Conservation (phyloP, 169 alveolate genomes). For the Cryptosporidium andersoni region DNA sequence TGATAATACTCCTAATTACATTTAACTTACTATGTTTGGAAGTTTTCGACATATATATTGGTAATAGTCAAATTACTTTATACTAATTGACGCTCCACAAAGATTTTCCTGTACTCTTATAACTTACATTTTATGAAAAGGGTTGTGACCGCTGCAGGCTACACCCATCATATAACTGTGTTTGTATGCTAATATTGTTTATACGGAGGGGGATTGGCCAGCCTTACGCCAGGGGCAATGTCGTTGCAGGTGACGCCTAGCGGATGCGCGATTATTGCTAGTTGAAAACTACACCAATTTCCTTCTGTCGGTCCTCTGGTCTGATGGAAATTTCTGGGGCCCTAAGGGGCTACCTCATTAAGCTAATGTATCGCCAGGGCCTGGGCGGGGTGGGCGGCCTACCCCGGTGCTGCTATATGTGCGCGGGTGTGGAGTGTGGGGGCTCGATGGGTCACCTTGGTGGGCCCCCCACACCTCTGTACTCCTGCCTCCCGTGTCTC, state of each 20-base stretch:
- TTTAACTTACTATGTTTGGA: neutral
- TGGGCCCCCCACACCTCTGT: neutral
- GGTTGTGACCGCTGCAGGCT: neutral
- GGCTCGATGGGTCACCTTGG: neutral
- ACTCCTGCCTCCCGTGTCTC: neutral
- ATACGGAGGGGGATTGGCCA: conserved; percentile 13
- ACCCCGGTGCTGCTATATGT: no score
- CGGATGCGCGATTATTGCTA: conserved; percentile 99
- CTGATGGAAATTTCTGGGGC: conserved; percentile 94
- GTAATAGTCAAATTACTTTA: no score
- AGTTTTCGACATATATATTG: neutral
- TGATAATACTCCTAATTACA: neutral
- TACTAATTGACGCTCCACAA: neutral
- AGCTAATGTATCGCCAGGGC: conserved; percentile 15
- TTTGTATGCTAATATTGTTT: neutral
- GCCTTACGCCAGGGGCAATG: conserved; percentile 98
- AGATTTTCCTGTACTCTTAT: neutral
- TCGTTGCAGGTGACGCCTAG: conserved; percentile 99
- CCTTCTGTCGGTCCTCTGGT: conserved; percentile 90
- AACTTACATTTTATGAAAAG: neutral
- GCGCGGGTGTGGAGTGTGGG: no score
- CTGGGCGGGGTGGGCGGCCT: neutral
- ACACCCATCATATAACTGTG: conserved; percentile 32
- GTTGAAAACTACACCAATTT: conserved; percentile 98
- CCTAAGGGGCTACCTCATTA: conserved; percentile 72